Conservation (phyloP, 129 eudicot species). For the Deinandra increscens region DNA sequence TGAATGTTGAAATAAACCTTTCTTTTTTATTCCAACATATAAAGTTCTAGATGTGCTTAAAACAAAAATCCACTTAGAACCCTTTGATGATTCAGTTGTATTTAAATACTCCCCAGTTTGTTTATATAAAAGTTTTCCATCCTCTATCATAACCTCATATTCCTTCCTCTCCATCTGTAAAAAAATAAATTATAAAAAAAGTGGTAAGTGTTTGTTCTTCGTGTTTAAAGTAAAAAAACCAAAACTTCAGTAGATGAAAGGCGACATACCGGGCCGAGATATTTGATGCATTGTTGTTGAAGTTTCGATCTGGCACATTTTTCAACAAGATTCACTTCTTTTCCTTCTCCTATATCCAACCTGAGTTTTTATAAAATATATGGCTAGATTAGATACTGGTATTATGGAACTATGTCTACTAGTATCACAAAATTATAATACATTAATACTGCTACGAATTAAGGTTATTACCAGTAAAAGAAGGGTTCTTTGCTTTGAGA, state of each 20-base stretch:
- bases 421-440: no score
- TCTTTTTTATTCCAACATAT: constrained; percentile 81
- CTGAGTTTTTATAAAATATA: constrained; percentile 36
- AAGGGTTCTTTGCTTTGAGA: constrained; percentile 92
- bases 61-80: constrained; percentile 91
- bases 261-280: constrained; percentile 90
- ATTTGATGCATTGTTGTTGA: constrained; percentile 97
- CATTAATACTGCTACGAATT: not conserved
- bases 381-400: no score
- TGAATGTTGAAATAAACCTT: constrained; percentile 95
- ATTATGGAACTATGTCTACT: not conserved
- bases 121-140: constrained; percentile 69
- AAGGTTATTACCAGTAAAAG: constrained; percentile 74
- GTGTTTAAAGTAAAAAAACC: not conserved
- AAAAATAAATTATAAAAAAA: constrained; percentile 1
- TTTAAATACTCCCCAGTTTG: constrained; percentile 57
- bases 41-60: constrained; percentile 80
- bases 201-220: not conserved
- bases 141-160: constrained; percentile 72
- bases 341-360: constrained; percentile 98
- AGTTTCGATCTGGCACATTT: constrained; percentile 82
- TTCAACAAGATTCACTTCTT: constrained; percentile 75
- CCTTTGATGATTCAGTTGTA: constrained; percentile 53
- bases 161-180: constrained; percentile 75
- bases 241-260: not conserved